Base-by-base conservation (phyloP, 2,329 filamentous ascomycete genomes). In the Lecanosticta acicola region DNA sequence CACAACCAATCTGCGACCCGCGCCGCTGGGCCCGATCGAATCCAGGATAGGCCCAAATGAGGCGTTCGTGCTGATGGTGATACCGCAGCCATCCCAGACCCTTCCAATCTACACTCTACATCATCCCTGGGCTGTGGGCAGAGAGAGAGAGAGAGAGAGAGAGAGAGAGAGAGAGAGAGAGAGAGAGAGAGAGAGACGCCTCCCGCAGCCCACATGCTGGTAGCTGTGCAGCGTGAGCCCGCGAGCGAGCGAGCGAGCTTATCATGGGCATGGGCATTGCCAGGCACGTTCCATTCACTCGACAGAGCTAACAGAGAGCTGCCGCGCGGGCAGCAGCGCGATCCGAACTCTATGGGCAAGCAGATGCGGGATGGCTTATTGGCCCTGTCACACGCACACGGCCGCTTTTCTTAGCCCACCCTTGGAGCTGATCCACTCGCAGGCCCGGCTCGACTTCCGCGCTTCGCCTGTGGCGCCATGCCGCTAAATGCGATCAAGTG, bases 1-100 rank as follows among this genome's bases (percentile, higher is more conserved):
- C n/a, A n/a, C n/a, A n/a, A n/a, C n/a, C n/a, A 46, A 41, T 32
- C 26, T 49, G 41, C 35, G 45, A 34, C 41, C 51, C 51, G 40
- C 34, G 24, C 33, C 43, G 41, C 46, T 51, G 52, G 52, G 46
- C 45, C 34, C 44, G 35, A 50, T 54, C 49, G 41, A 32, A 45
- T 32, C 49, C 45, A 39, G 49, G 44, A 35, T 19, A 17, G 5
- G 32, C 4, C 42, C 32, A 39, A 39, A 43, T 43, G 34, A 43
- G 36, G 20, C 14, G 44, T 43, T 39, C 40, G 37, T 39, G 41
- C 47, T 36, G 33, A 34, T 44, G 21, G 26, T 38, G 38, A 19
- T 41, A 45, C 21, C 41, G 39, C 9, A n/a, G 20, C 32, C n/a
- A n/a, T 16, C 20, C 34, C 35, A 44, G 35, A 39, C 11, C 21